Base-by-base conservation (phyloP, 1,284 basidiomycete species). In the Phylloporus sp. region DNA sequence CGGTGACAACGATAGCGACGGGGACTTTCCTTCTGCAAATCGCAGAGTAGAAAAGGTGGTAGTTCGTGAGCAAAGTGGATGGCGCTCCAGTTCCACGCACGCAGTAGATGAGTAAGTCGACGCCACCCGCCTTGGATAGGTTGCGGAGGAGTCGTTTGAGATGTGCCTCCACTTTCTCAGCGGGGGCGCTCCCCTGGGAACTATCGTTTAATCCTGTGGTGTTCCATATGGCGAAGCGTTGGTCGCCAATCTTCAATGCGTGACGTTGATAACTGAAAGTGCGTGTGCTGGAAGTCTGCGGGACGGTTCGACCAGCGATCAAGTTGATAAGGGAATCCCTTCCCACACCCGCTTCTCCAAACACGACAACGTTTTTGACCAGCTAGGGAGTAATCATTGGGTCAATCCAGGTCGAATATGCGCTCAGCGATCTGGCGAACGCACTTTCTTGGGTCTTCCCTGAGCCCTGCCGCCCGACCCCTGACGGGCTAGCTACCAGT, bases 321-420 rank as follows among this genome's bases (percentile, higher is more conserved):
- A 74, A 34, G 56, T 74, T 76, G 55, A 74, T 64, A 49, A 74
- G 66, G 32, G 72, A 76, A 50, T 70, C 74, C 54, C 76, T 76
- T 29, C 74, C 74, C 47, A 74, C 69, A 17, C 72, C 74, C 2
- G 60, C 70, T 47, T 76, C 74, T 31, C 72, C 75, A n/a, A 75
- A 75, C 3, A 76, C 42, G 3, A 75, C 66, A 37, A 74, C 42
- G 50, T 76, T 71, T 56, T 70, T 73, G 29, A 47, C 34, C 26
- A 62, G 64, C 67, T 68, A 6, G 26, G 31, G 5, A 12, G 4
- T 22, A 37, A 39, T 18, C n/a, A n/a, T n/a, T n/a, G n/a, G n/a
- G n/a, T 54, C n/a, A 28, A 49, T 65, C 37, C 55, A 47, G 51
- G 39, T 39, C 50, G 22, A 10, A 49, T 15, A 32, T 22, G 26